Conservation (phyloP, 139 green algal genomes). For the Axilococcus clingmanii region DNA sequence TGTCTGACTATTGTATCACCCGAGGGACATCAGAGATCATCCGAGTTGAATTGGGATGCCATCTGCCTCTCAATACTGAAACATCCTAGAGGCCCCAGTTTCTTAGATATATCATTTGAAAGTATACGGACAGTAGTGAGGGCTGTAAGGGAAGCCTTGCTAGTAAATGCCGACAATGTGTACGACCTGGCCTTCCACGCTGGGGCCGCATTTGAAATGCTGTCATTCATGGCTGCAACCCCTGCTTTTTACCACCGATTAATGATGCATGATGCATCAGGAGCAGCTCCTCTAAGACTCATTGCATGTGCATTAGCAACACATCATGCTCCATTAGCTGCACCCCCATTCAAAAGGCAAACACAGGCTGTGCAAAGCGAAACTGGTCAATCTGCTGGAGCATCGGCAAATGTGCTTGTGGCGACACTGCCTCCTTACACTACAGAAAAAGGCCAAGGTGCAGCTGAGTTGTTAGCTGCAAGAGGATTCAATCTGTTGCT, state of each 20-base stretch:
- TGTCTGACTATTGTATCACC: conserved; percentile 18
- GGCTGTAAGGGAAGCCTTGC: conserved; percentile 13
- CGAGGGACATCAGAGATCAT: background rate
- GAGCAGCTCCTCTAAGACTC: conserved; percentile 22
- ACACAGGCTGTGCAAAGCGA: no score
- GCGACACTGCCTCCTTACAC: conserved; percentile 16
- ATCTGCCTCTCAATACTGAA: conserved; percentile 6
- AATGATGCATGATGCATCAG: conserved; percentile 19
- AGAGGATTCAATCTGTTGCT: conserved; percentile 24
- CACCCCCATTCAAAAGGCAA: conserved; percentile 18
- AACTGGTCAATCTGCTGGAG: conserved; percentile 3
- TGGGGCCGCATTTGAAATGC: conserved; percentile 27
- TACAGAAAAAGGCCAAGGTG: conserved; percentile 12
- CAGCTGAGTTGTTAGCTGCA: conserved; percentile 24
- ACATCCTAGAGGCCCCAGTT: conserved; percentile 15
- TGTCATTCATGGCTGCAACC: conserved; percentile 22
- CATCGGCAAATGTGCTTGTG: background rate
- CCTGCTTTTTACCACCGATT: conserved; percentile 30
- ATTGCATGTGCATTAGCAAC: conserved; percentile 18
- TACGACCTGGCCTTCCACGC: conserved; percentile 19
- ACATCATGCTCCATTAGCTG: conserved; percentile 19
- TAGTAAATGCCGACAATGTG: conserved; percentile 4
- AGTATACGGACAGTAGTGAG: conserved; percentile 13
- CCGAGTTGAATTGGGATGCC: background rate
- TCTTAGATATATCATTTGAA: conserved; percentile 32